These are phyloP conservation scores for Spathaspora passalidarum DNA, from an alignment of 805 yeast genomes.

Conservation along the genomic window DNA sequence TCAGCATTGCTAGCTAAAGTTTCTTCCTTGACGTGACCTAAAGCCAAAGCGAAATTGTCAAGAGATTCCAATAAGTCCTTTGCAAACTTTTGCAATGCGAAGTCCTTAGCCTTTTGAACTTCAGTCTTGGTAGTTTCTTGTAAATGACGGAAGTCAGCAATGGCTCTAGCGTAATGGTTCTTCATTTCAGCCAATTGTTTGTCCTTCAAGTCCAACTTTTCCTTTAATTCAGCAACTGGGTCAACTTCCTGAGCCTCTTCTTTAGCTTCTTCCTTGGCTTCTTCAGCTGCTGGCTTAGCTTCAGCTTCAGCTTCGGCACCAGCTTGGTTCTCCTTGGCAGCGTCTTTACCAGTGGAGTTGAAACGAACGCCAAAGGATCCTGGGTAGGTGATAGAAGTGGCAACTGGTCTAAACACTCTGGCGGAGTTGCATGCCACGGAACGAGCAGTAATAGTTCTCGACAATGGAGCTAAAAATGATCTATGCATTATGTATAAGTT, in stretches of 20 bases:
- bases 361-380: slow-evolving; percentile 10
- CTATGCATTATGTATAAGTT: slow-evolving; percentile 20
- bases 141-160: slow-evolving; percentile 90
- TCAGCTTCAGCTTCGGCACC: slow-evolving; percentile 9
- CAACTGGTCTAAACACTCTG: slow-evolving; percentile 13
- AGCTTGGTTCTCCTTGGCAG: slow-evolving; percentile 10
- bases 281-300: slow-evolving; percentile 4
- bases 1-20: slow-evolving; percentile 57
- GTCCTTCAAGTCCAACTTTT: slow-evolving; percentile 57
- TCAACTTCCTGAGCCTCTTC: slow-evolving; percentile 18
- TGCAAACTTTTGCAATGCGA: slow-evolving; percentile 89
- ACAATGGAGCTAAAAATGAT: slow-evolving; percentile 18
- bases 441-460: slow-evolving; percentile 15
- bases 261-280: slow-evolving; percentile 9
- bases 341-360: slow-evolving; percentile 16
- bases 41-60: slow-evolving; percentile 87
- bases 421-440: slow-evolving; percentile 11
- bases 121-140: slow-evolving; percentile 90
- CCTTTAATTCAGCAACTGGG: slow-evolving; percentile 36
- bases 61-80: slow-evolving; percentile 85
- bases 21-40: slow-evolving; percentile 66
- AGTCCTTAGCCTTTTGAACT: slow-evolving; percentile 81
- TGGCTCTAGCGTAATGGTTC: slow-evolving; percentile 76
- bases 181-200: slow-evolving; percentile 78
- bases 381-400: slow-evolving; percentile 2